Conservation (phyloP, 2,329 filamentous ascomycete species). For the Ophiosphaerella narmari region DNA sequence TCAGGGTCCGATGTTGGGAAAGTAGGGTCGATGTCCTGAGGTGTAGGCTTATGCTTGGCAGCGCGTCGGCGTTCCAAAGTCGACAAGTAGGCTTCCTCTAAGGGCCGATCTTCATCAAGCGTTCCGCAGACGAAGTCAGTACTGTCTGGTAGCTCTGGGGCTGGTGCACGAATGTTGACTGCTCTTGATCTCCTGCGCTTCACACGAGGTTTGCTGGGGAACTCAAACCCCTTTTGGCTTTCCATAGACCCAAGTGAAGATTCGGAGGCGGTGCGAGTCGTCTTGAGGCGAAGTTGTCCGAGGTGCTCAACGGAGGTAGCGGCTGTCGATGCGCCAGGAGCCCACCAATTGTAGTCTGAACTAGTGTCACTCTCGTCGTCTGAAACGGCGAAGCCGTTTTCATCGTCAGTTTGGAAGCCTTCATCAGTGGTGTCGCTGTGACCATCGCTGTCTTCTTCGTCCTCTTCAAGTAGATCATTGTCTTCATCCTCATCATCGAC, state of each 20-base stretch:
- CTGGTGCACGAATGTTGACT: conserved; percentile 64
- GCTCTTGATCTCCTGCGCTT: conserved; percentile 55
- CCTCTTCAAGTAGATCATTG: conserved; percentile 54
- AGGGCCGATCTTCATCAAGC: conserved; percentile 87
- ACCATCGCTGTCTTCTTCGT: conserved; percentile 51
- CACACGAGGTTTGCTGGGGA: conserved; percentile 28
- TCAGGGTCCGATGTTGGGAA: conserved; percentile 95
- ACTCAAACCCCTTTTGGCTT: conserved; percentile 40
- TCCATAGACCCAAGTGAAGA: conserved; percentile 60
- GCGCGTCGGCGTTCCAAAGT: conserved; percentile 80
- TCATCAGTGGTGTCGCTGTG: conserved; percentile 56
- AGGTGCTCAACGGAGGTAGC: conserved; percentile 56
- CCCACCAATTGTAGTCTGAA: conserved; percentile 70
- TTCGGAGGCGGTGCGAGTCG: conserved; percentile 55
- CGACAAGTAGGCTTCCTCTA: conserved; percentile 92
- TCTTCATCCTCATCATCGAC: conserved; percentile 46
- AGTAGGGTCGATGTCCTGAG: conserved; percentile 91
- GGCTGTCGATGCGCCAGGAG: conserved; percentile 56
- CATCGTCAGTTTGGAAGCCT: conserved; percentile 82
- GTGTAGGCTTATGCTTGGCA: conserved; percentile 78
- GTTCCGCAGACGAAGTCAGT: conserved; percentile 99
- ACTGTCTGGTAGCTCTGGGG: conserved; percentile 89
- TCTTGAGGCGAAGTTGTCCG: conserved; percentile 54
- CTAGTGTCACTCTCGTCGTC: conserved; percentile 69
- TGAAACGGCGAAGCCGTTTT: conserved; percentile 71